A percentile compares a stretch with the other conserved stretches of the same genome.
These are phyloP conservation scores for Neurospora cerealis DNA, from an alignment of 495 filamentous ascomycete species.

Conservation along the genomic window DNA sequence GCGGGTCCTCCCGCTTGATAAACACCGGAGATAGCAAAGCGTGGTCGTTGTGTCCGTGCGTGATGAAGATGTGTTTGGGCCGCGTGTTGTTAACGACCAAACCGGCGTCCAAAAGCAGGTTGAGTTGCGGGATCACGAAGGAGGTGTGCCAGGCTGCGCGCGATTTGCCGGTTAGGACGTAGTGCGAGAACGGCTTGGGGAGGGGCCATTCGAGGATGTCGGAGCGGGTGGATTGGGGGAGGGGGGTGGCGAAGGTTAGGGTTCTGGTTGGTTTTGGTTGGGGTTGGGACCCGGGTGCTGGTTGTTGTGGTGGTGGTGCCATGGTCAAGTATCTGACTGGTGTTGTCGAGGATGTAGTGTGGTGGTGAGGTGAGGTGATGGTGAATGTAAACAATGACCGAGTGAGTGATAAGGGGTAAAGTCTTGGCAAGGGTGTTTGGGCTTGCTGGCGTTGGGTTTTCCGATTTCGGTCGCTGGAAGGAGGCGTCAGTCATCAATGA, in stretches of 20 bases:
- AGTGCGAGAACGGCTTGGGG: slow-evolving; percentile 24
- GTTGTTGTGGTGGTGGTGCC: not conserved
- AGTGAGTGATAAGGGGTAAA: not conserved
- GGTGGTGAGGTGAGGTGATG: not conserved
- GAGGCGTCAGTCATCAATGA: not conserved
- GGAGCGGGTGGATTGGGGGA: slow-evolving; percentile 26
- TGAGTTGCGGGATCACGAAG: slow-evolving; percentile 29
- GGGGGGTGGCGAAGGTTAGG: slow-evolving; percentile 22
- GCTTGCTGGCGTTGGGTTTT: not conserved
- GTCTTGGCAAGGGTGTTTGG: not conserved
- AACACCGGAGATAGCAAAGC: slow-evolving; percentile 23
- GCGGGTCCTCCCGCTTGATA: slow-evolving; percentile 21
- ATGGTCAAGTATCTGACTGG: not conserved
- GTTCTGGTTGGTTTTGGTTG: not conserved
- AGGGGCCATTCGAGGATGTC: slow-evolving; percentile 28
- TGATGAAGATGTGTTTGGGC: slow-evolving; percentile 33
- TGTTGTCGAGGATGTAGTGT: not conserved
- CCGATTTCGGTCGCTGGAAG: not conserved
- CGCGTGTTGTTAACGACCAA: slow-evolving; percentile 25
- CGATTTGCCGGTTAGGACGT: slow-evolving; percentile 26
- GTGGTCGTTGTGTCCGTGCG: slow-evolving; percentile 33
- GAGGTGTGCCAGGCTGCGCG: slow-evolving; percentile 35
- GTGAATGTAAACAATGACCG: not conserved
- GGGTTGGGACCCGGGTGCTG: not conserved
- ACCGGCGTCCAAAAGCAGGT: slow-evolving; percentile 30